Conservation (phyloP, 768 basidiomycete species). For the Mycena kentingensis region DNA sequence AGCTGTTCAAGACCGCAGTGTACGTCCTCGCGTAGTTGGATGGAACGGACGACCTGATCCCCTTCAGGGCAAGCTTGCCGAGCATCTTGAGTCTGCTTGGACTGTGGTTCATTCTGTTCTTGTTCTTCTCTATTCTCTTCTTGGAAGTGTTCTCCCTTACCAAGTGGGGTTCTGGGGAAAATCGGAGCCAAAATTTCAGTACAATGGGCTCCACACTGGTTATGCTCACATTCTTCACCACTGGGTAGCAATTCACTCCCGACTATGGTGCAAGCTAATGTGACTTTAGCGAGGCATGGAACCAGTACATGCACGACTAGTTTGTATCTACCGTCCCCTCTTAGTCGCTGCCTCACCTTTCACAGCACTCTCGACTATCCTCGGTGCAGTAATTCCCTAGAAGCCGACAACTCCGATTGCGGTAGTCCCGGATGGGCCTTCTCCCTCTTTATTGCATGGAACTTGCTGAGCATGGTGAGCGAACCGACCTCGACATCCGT, state of each 20-base stretch:
- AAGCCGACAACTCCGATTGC: slow-evolving; percentile 75
- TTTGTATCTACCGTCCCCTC: slow-evolving; percentile 39
- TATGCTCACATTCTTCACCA: slow-evolving; percentile 91
- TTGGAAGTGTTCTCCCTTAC: slow-evolving; percentile 92
- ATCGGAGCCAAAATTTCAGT: slow-evolving; percentile 73
- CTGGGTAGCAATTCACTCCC: slow-evolving; percentile 57
- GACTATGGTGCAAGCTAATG: slow-evolving; percentile 16
- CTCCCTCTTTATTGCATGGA: slow-evolving; percentile 91
- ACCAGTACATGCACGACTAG: slow-evolving; percentile 97
- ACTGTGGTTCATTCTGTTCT: slow-evolving; percentile 87
- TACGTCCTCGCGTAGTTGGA: slow-evolving; percentile 43
- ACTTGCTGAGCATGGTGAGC: slow-evolving; percentile 88
- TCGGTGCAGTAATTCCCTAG: slow-evolving; percentile 65
- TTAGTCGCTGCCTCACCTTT: slow-evolving; percentile 7
- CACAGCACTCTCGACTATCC: slow-evolving; percentile 74
- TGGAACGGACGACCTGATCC: slow-evolving; percentile 6
- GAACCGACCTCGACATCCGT: slow-evolving; percentile 1
- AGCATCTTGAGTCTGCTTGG: slow-evolving; percentile 82
- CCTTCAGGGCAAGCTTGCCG: slow-evolving; percentile 75
- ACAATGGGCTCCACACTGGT: slow-evolving; percentile 78
- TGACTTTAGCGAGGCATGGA: slow-evolving; percentile 84
- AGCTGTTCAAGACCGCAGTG: slow-evolving; percentile 95
- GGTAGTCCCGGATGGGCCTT: slow-evolving; percentile 85
- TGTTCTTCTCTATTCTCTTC: slow-evolving; percentile 88
- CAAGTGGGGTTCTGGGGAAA: slow-evolving; percentile 76